Percentiles rank a stretch among this genome's conserved stretches.
Conservation (phyloP, 306 rosid genomes). For the Dalbergia oliveri region DNA sequence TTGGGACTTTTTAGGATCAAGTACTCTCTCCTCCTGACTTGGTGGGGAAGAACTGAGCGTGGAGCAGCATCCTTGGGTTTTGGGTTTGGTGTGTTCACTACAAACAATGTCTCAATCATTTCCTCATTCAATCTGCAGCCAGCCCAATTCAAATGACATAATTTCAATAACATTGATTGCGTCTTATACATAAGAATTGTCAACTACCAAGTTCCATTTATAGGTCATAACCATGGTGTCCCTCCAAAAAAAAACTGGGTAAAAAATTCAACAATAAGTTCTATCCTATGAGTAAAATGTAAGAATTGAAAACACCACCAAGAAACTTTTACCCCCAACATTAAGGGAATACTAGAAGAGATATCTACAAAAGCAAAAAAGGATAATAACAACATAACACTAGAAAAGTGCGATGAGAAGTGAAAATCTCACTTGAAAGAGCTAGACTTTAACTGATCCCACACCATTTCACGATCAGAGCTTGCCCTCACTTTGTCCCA, state of each 20-base stretch:
- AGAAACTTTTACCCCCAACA: background rate
- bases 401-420: background rate
- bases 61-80: conserved; percentile 60
- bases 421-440: conserved; percentile 74
- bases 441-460: conserved; percentile 94
- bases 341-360: conserved; percentile 24
- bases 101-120: conserved; percentile 88
- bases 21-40: conserved; percentile 78
- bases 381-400: background rate
- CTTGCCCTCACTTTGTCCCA: conserved; percentile 98
- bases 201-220: background rate
- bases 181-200: conserved; percentile 19
- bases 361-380: background rate
- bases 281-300: background rate
- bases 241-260: background rate
- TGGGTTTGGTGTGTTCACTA: conserved; percentile 60
- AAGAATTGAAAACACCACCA: background rate
- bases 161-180: conserved; percentile 34
- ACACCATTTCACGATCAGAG: conserved; percentile 91
- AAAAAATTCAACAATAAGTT: conserved; percentile 4
- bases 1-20: conserved; percentile 95
- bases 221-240: conserved; percentile 21
- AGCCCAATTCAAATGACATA: conserved; percentile 48
- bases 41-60: conserved; percentile 47
- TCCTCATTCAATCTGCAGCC: conserved; percentile 88